Percentiles rank a stretch among this genome's conserved stretches.
Conservation (phyloP, 2,329 filamentous ascomycete species). For the Paracamarosporium sp. region DNA sequence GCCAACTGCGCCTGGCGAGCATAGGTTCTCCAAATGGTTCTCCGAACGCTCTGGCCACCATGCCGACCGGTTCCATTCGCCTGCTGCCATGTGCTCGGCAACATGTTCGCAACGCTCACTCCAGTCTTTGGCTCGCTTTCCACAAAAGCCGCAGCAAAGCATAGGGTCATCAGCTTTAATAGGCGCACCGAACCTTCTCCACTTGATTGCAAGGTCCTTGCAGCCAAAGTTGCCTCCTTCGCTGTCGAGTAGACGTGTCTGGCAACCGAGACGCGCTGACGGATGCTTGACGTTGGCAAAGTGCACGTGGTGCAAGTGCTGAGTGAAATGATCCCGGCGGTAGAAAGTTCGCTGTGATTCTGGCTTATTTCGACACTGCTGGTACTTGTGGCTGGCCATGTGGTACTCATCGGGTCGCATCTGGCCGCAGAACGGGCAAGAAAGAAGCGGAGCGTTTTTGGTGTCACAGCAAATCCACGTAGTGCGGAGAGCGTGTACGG, state of each 20-base stretch:
- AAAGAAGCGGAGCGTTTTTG: constrained; percentile 29
- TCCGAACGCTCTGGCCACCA: constrained; percentile 43
- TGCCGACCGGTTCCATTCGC: constrained; percentile 33
- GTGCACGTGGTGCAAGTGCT: constrained; percentile 45
- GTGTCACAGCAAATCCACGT: constrained; percentile 46
- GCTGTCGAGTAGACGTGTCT: constrained; percentile 34
- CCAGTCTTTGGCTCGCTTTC: constrained; percentile 39
- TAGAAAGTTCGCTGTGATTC: constrained; percentile 46
- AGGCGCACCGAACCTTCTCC: constrained; percentile 42
- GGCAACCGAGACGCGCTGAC: constrained; percentile 39
- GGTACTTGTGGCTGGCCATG: constrained; percentile 42
- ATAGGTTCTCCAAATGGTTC: constrained; percentile 42
- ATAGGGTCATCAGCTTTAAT: constrained; percentile 45
- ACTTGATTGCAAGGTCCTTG: constrained; percentile 44
- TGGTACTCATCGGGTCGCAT: constrained; percentile 40
- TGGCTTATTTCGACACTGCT: constrained; percentile 42
- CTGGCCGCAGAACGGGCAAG: constrained; percentile 43
- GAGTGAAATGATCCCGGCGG: constrained; percentile 43
- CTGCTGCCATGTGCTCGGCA: constrained; percentile 38
- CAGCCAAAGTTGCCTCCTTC: constrained; percentile 43
- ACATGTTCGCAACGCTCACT: constrained; percentile 41
- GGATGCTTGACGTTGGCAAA: constrained; percentile 43
- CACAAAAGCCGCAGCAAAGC: constrained; percentile 45
- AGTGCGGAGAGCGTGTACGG: constrained; percentile 45
- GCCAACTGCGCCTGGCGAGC: constrained; percentile 32